Conservation (phyloP, 768 basidiomycete genomes). For the Trametes maxima region DNA sequence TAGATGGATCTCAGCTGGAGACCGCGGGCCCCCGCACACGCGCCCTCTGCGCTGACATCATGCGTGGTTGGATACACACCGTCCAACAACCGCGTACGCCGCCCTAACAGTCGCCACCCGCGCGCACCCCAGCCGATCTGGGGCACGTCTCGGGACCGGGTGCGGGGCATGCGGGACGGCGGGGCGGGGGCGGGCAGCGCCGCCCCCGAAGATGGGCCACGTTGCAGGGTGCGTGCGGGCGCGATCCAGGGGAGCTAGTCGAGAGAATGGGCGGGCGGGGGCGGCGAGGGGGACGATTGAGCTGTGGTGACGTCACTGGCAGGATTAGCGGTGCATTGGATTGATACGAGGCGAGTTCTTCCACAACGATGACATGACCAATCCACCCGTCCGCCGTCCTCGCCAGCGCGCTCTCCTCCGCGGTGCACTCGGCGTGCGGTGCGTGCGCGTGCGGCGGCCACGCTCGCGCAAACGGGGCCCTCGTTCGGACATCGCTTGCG, state of each 20-base stretch:
- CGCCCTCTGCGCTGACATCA: slow-evolving; percentile 17
- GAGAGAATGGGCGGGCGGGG: not conserved
- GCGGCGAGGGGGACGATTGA: not conserved
- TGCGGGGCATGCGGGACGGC: not conserved
- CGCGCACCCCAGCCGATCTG: not conserved
- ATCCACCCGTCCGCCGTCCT: not conserved
- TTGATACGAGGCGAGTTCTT: not conserved
- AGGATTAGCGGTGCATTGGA: slow-evolving; percentile 14
- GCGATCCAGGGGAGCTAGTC: not conserved
- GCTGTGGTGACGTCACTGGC: slow-evolving; percentile 14
- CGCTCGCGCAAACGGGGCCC: not conserved
- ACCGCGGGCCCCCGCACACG: slow-evolving; percentile 1
- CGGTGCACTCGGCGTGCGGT: not conserved
- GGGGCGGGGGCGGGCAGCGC: not conserved
- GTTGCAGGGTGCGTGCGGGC: slow-evolving; percentile 10
- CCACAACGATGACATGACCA: slow-evolving; percentile 7
- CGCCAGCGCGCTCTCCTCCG: not conserved
- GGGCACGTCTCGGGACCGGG: not conserved
- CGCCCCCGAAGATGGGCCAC: slow-evolving; percentile 10
- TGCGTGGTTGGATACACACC: slow-evolving; percentile 15
- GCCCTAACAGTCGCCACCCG: not conserved
- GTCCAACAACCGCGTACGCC: slow-evolving; percentile 10
- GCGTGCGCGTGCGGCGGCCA: not conserved
- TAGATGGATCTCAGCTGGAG: slow-evolving; percentile 19
- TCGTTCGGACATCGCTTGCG: not conserved